Evolutionary conservation across 2,329 filamentous ascomycete genomes (phyloP), one percentile per base, ranked within the genome.

Genomic region (Pseudohalonectria lignicola): DNA sequence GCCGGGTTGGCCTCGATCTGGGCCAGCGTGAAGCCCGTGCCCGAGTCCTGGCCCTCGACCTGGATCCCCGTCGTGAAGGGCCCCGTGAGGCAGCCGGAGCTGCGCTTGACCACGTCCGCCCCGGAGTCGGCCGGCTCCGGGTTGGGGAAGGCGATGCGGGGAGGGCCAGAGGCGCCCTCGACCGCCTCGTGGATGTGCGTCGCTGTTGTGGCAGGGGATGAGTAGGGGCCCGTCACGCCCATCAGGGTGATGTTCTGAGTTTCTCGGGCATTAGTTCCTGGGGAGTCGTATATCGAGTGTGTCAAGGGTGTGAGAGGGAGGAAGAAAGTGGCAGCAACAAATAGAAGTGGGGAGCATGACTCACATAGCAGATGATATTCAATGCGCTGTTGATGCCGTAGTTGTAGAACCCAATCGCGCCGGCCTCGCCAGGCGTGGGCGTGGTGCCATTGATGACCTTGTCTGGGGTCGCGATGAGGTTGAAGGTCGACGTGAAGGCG

Each of bases 111-210:
- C 23, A 46, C 50, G 11, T 45, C 49, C 16, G 53, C 41, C 13
- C 49, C 49, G 16, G 53, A 50, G 31, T 56, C 55, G 28, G 57
- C 49, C 17, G 51, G 54, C 9, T 55, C 46, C 6, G 64, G 62
- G 50, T 68, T 66, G 26, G 64, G 62, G 47, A 67, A 65, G 1
- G 60, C 61, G 39, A 68, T 47, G 25, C 67, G 47, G 9, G 67
- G 67, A 20, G 67, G 65, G 7, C 67, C 67, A 10, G 59, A 50
- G 10, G 49, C 47, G 37, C 66, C 66, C 32, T 52, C 54, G 3
- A 47, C 56, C 4, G 59, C 66, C 47, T 69, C 53, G 53, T 71
- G 67, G 43, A 71, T 59, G 48, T 71, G 67, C 4, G 67, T 71
- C 33, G 67, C 63, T 6, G 66, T 71, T 5, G 48, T 40, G 18